A percentile compares a stretch with the other conserved stretches of the same genome.
These are phyloP conservation scores for Colletotrichum sp. DNA, from an alignment of 2,329 filamentous ascomycete species.

Conservation along the genomic window DNA sequence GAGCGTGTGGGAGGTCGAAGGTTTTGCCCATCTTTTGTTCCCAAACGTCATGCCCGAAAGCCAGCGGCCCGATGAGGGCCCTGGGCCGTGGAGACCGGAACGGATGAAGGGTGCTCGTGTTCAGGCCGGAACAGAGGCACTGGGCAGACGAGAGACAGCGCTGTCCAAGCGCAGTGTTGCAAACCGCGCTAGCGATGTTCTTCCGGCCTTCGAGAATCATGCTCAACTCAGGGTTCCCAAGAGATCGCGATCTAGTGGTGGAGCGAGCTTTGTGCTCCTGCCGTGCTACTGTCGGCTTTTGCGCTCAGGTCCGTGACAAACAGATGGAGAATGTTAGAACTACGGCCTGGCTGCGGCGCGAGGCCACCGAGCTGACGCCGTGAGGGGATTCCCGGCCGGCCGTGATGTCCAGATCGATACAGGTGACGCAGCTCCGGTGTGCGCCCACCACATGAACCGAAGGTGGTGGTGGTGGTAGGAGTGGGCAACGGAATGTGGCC, in stretches of 20 bases:
- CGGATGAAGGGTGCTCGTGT: constrained; percentile 4
- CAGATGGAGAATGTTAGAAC: background rate
- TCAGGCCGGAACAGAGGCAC: background rate
- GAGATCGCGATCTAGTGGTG: background rate
- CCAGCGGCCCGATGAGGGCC: background rate
- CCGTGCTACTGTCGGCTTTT: background rate
- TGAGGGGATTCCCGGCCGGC: constrained; percentile 12
- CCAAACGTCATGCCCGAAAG: constrained; percentile 7
- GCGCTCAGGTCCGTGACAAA: background rate
- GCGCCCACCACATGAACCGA: background rate
- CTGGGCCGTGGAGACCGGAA: background rate
- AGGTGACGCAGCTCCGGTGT: constrained; percentile 3
- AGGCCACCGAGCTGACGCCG: background rate
- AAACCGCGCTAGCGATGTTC: background rate
- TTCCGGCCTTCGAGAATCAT: constrained; percentile 9
- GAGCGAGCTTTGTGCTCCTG: background rate
- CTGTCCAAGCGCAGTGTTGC: background rate
- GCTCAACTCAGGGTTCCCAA: constrained; percentile 4
- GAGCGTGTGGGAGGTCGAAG: background rate
- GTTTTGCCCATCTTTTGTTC: background rate
- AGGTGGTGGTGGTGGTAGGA: background rate
- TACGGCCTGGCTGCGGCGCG: background rate
- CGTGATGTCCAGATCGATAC: constrained; percentile 5
- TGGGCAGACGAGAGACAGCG: background rate
- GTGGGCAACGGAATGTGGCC: constrained; percentile 10